Conservation (phyloP, 495 filamentous ascomycete genomes). For the Schizothecium vesticola region DNA sequence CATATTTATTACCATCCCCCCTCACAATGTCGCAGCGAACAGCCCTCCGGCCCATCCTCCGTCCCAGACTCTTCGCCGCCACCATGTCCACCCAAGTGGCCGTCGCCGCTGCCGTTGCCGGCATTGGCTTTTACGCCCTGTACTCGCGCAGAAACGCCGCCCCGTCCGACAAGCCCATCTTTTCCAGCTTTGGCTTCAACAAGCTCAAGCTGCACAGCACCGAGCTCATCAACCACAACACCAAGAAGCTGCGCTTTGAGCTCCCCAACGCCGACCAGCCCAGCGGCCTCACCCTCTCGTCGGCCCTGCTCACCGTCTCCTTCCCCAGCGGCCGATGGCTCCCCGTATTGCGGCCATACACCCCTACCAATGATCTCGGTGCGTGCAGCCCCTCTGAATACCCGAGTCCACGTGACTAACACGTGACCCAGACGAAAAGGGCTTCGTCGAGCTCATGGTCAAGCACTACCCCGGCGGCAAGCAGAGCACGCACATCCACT, state of each 20-base stretch:
- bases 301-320: conserved; percentile 51
- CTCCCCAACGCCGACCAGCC: conserved; percentile 45
- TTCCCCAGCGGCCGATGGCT: conserved; percentile 48
- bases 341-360: conserved; percentile 55
- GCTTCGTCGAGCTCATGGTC: conserved; percentile 54
- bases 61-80: conserved; percentile 14
- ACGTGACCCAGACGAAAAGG: conserved; percentile 41
- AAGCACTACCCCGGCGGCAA: conserved; percentile 62
- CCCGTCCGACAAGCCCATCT: conserved; percentile 21
- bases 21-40: neutral
- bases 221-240: conserved; percentile 59
- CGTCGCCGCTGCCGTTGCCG: conserved; percentile 25
- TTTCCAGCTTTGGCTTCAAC: conserved; percentile 32
- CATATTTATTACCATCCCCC: neutral
- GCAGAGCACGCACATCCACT: conserved; percentile 57
- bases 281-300: conserved; percentile 51
- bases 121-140: conserved; percentile 24
- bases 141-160: conserved; percentile 16
- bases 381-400: conserved; percentile 11
- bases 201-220: conserved; percentile 44
- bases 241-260: conserved; percentile 58
- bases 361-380: conserved; percentile 53
- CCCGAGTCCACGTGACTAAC: conserved; percentile 1
- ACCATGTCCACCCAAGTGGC: conserved; percentile 26
- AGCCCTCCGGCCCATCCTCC: conserved; percentile 14